Evolutionary conservation across 495 filamentous ascomycete genomes (phyloP), one percentile per base, ranked within the genome.

Genomic region (Talaromyces trachyspermus): DNA sequence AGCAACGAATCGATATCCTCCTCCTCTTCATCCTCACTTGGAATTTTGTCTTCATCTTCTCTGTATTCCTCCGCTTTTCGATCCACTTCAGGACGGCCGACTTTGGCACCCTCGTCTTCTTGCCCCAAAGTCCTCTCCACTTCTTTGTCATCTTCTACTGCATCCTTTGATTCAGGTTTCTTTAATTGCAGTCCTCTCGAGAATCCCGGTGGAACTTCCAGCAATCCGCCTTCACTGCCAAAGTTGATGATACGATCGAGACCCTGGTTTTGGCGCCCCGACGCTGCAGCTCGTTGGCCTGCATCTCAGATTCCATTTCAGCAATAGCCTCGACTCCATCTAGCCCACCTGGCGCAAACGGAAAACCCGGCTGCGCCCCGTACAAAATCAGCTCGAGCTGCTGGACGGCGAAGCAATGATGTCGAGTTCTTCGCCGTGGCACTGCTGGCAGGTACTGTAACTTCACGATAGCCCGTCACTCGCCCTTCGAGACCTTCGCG

Each of bases 361-460:
- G 92, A 51, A 68, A 95, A 97, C 0, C 92, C 94, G 17, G 90
- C 87, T 15, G 85, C 89, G 12, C 92, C 92, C n/a, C 92, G 77
- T 17, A 98, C 90, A 61, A 97, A 95, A 43, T 97, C 90, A 29
- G 87, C 88, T 52, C 86, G 79, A 48, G 78, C 80, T 30, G 90
- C 92, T 20, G 91, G 91, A 55, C 92, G 92, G 30, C 92, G 78
- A 8, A 86, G 66, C 29, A 98, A 71, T 0, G 89, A 95, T 0
- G 94, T 98, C 18, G 90, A 96, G 57, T 95, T 95, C 68, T 98
- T 98, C 4, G 92, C 92, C 14, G 85, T 97, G 1, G 88, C 88
- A 48, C 86, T 91, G 49, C 78, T 83, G 18, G 90, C 89, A 12
- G 91, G 90, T 19, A 97, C 80, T 0, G 92, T 96, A 41, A 97